Evolutionary conservation across 257 asterid genomes (phyloP), one percentile per base, ranked within the genome.

Genomic region (Ligustrum vulgare): DNA sequence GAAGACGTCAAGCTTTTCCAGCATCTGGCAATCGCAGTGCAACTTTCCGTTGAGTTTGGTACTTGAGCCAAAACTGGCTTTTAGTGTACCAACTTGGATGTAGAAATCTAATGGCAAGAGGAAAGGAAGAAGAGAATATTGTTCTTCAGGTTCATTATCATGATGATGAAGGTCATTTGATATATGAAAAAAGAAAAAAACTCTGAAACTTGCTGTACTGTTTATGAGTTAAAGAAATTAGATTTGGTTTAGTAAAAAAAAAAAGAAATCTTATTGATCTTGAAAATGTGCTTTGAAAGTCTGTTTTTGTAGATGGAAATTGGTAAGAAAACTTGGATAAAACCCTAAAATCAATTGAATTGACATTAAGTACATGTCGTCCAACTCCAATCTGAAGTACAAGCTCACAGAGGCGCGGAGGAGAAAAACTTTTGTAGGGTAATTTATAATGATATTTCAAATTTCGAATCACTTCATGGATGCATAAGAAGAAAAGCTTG

Each of bases 11-110:
- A 83, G 99, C 98, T 49, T 94, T 94, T 69, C 98, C 97, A 3
- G 89, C 96, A 5, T 88, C 99, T 2, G 99, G 99, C 28, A 94
- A 94, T 72, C 96, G 99, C 62, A 92, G 91, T 69, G 91, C 94
- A 20, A 92, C 89, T 75, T 94, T 89, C 54, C 96, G 91, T 49
- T 88, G 82, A 77, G 37, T 23, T n/a, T 47, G 76, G 20, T 60
- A 10, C 15, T 4, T 25, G 3, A 47, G 76, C 28, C 65, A 56
- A 23, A 51, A 9, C 34, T 64, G 25, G 33, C 32, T 31, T 9
- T 23, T 33, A 4, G 64, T 54, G 75, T 54, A 43, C 56, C 2
- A 32, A 37, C 33, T 31, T 67, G 69, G 71, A 15, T 62, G 70
- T 58, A 77, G 70, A 70, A 54, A 58, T 23, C 31, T 39, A n/a